A percentile compares a stretch with the other conserved stretches of the same genome.
phyloP scores from a whole-genome alignment of 495 filamentous ascomycete species.

The Friedmanniomyces endolithicus region DNA sequence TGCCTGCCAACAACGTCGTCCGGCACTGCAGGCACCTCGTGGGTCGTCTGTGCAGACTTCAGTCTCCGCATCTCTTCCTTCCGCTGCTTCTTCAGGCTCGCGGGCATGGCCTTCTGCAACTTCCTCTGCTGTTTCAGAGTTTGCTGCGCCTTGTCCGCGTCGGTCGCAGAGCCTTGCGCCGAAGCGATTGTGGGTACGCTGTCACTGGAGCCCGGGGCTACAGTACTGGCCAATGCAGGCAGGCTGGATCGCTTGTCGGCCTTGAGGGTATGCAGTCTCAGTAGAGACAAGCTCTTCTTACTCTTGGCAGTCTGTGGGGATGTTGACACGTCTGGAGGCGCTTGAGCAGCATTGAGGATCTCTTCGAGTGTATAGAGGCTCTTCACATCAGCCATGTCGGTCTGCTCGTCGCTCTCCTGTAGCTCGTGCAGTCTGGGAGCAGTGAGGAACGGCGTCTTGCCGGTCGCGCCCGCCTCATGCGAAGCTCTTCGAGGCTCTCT shows the following conservation, averaged over 20 bases:
- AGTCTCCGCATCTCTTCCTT: constrained; percentile 6
- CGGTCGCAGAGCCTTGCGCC: neutral
- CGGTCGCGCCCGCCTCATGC: neutral
- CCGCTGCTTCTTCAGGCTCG: constrained; percentile 16
- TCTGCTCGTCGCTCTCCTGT: neutral
- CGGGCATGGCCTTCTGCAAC: constrained; percentile 26
- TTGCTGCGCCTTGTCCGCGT: constrained; percentile 3
- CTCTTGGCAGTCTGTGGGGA: neutral
- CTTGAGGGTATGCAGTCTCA: constrained; percentile 2
- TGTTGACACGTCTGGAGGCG: neutral
- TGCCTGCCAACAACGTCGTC: neutral
- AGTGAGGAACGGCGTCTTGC: neutral
- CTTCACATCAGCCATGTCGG: constrained; percentile 10
- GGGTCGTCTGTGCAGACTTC: neutral
- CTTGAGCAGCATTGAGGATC: constrained; percentile 11
- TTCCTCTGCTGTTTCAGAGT: constrained; percentile 15
- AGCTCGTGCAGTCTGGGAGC: neutral
- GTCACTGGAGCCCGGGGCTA: neutral
- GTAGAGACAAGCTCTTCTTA: constrained; percentile 13
- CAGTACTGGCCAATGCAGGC: neutral
- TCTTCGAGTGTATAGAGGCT: constrained; percentile 27
- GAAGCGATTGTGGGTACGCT: constrained; percentile 1
- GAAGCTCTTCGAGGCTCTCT: neutral
- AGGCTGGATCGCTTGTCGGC: constrained; percentile 7
- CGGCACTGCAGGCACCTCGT: neutral